These are phyloP conservation scores for Cutaneotrichosporon cavernicola DNA, from an alignment of 1,284 basidiomycete species.

Conservation along the genomic window DNA sequence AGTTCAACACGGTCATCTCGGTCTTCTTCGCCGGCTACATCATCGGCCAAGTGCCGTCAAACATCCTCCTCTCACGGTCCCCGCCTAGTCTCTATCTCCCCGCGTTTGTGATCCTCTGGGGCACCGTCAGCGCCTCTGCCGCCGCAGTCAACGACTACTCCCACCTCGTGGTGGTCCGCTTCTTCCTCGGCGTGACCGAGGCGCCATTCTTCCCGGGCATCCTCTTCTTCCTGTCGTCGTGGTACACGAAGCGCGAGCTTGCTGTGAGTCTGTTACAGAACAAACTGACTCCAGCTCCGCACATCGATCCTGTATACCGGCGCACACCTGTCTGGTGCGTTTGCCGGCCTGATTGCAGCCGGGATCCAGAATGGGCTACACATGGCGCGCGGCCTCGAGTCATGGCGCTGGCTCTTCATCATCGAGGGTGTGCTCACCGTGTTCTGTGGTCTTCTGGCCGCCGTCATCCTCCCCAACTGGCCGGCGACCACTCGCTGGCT, in stretches of 20 bases:
- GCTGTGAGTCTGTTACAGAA: conserved; percentile 12
- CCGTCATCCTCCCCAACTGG: conserved; percentile 25
- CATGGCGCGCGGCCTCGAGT: conserved; percentile 20
- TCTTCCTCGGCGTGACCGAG: conserved; percentile 41
- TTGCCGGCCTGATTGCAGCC: conserved; percentile 38
- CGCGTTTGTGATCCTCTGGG: conserved; percentile 25
- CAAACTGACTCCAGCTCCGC: conserved; percentile 17
- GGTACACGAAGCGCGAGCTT: conserved; percentile 32
- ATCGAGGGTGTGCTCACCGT: conserved; percentile 26
- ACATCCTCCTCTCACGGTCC: conserved; percentile 13
- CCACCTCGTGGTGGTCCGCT: conserved; percentile 28
- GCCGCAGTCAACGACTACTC: conserved; percentile 19
- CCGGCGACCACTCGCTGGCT: conserved; percentile 28
- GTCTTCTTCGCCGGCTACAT: conserved; percentile 51
- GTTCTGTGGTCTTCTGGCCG: conserved; percentile 16
- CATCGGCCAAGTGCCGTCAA: conserved; percentile 25
- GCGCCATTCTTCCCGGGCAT: conserved; percentile 40
- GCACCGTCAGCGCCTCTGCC: conserved; percentile 19
- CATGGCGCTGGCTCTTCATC: conserved; percentile 33
- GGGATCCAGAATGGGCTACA: conserved; percentile 29
- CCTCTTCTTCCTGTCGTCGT: conserved; percentile 30
- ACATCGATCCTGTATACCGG: conserved; percentile 33
- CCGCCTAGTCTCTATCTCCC: conserved; percentile 25
- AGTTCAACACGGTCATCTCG: conserved; percentile 45
- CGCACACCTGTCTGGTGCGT: conserved; percentile 33